Base-by-base conservation (phyloP, 192 early-diverging fungal genomes). In the Lobulomyces angularis region DNA sequence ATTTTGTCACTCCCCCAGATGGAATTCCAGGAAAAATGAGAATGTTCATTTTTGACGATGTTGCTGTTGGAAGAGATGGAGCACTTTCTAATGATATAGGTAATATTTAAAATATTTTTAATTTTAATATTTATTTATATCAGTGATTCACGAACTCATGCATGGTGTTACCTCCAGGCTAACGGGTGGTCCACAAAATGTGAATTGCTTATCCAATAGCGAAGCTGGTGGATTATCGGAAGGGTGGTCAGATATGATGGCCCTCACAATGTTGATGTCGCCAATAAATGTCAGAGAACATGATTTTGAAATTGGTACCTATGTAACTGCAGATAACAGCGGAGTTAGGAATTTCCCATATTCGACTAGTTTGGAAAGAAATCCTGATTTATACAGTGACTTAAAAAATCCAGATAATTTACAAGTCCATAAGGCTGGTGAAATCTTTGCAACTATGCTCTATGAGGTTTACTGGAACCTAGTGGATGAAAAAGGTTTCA, bases 161-260 rank as follows among this genome's bases (percentile, higher is more conserved):
- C 80, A 82, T 58, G 80, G 77, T n/a, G 53, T 82, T 38, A 47
- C 55, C 43, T 73, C 62, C 60, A 71, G 80, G 21, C 59, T 82
- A 41, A 80, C 77, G 1, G 80, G 80, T 38, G 80, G 80, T 1
- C 69, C 76, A 4, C 50, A 62, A 31, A 77, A 80, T 64, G 46
- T 61, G 22, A 56, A 65, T 48, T 82, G 80, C 42, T 53, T 82
- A 34, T 19, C 42, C 8, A 61, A 41, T 31, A 56, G 50, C 46
- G 71, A 74, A 50, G 27, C 71, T 7, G 71, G 70, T 31, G 77
- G 77, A 14, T 69, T 80, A 68, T 72, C 71, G 35, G 73, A 81
- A 52, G 79, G 79, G 40, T 79, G 72, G 72, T 51, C 55, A 24
- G 79, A 81, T 53, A 48, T 63, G 8, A 38, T 68, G 22, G 65